Base-by-base conservation (phyloP, 148 eudicot species). In the Dysphania ambrosioides region DNA sequence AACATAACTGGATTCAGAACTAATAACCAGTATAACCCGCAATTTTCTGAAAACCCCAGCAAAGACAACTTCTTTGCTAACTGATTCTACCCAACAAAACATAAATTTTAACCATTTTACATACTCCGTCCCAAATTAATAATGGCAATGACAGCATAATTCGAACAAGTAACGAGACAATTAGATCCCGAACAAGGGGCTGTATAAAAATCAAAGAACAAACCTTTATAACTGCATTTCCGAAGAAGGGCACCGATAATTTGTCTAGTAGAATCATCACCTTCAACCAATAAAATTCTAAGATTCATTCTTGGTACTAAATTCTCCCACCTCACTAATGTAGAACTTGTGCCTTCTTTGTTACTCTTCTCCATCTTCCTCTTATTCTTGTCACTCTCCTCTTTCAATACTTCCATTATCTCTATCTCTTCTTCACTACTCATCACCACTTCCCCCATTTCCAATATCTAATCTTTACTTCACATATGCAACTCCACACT, bases 201-300 rank as follows among this genome's bases (percentile, higher is more conserved):
- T 26, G 58, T 21, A 12, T 2, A 38, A 38, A 35, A 12, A 4
- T 21, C 11, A 73, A 65, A 15, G 16, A 53, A 77, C 55, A 26
- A 65, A 93, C 97, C 97, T 92, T 80, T 92, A 72, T 87, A 92
- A 42, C 85, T 85, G 81, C 96, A 90, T 86, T 90, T 92, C 60
- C 94, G 82, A 72, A 92, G 96, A 78, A 92, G 91, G 5, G 97
- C 97, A n/a, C 90, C 70, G 66, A 92, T 88, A 77, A 92, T 90
- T 75, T 92, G 97, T 47, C 97, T 73, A 31, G 97, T 90, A 0
- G 93, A 92, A 78, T 90, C 93, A 88, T 92, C 97, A 72, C 91
- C 86, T 86, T 92, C 97, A 66, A 92, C 91, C 76, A 92, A 75
- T 77, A 92, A 84, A 49, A 92, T 88, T 47, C 96, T 85, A 55